Percentiles rank a stretch among this genome's conserved stretches.
Conservation (phyloP, 2,329 filamentous ascomycete species). For the Elsinoe ampelina region DNA sequence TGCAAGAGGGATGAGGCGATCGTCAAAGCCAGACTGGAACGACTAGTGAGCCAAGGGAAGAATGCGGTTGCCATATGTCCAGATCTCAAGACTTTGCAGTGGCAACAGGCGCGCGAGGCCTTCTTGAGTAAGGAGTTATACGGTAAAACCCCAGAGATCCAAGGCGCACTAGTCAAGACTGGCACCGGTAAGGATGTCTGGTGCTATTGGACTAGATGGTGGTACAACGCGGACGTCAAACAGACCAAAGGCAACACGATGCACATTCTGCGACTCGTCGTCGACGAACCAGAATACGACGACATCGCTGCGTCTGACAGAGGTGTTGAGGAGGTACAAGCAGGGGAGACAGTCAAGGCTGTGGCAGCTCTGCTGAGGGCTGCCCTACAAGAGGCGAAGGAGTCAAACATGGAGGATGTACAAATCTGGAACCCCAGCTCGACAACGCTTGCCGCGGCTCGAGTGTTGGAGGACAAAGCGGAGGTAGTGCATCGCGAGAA, state of each 20-base stretch:
- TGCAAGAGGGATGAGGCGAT: slow-evolving; percentile 56
- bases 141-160: slow-evolving; percentile 47
- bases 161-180: slow-evolving; percentile 58
- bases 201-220: slow-evolving; percentile 63
- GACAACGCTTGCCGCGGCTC: slow-evolving; percentile 34
- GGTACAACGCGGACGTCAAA: slow-evolving; percentile 46
- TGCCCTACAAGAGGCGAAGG: slow-evolving; percentile 60
- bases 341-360: slow-evolving; percentile 33
- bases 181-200: slow-evolving; percentile 52
- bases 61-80: slow-evolving; percentile 58
- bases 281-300: slow-evolving; percentile 43
- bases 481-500: slow-evolving; percentile 50
- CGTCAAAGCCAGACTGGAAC: slow-evolving; percentile 45
- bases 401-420: slow-evolving; percentile 62
- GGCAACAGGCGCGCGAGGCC: slow-evolving; percentile 75
- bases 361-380: slow-evolving; percentile 56
- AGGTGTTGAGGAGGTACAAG: slow-evolving; percentile 16
- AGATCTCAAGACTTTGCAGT: slow-evolving; percentile 57
- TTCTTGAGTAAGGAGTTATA: slow-evolving; percentile 61
- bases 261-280: slow-evolving; percentile 58
- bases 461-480: slow-evolving; percentile 37
- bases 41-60: slow-evolving; percentile 28
- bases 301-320: slow-evolving; percentile 21
- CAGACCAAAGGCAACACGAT: slow-evolving; percentile 55
- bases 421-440: slow-evolving; percentile 76